These are phyloP conservation scores for Phytopythium sindhum DNA, from an alignment of 352 stramenopile species.

Conservation along the genomic window DNA sequence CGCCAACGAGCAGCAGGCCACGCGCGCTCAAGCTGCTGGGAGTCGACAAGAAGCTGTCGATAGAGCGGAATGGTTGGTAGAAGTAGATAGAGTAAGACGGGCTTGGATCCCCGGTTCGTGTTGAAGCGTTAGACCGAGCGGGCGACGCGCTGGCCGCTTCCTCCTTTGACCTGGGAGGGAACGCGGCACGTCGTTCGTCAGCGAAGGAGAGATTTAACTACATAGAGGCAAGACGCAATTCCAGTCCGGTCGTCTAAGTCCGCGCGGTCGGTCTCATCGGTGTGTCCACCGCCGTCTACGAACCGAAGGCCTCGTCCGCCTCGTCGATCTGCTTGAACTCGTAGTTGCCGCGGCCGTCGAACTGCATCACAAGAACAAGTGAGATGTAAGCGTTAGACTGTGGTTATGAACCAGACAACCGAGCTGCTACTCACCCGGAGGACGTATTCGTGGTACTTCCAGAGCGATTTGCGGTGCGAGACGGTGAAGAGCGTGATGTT, in stretches of 20 bases:
- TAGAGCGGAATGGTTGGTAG: conserved; percentile 7
- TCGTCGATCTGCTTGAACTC: conserved; percentile 86
- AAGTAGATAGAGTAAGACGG: conserved; percentile 12
- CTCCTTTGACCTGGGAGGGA: conserved; percentile 1
- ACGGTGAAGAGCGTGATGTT: conserved; percentile 92
- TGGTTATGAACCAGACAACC: background rate
- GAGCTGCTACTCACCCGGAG: conserved; percentile 43
- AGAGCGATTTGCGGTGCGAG: conserved; percentile 88
- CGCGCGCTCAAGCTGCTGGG: conserved; percentile 30
- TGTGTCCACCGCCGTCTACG: conserved; percentile 21
- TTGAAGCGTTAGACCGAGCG: background rate
- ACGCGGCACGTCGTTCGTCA: background rate
- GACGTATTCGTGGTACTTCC: conserved; percentile 88
- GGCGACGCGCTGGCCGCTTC: background rate
- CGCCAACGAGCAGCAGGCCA: conserved; percentile 16
- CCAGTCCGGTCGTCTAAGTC: conserved; percentile 5
- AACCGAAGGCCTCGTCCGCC: conserved; percentile 74
- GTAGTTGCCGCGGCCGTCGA: conserved; percentile 82
- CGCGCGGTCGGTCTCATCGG: background rate
- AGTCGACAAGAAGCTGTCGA: conserved; percentile 34
- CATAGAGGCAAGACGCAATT: background rate
- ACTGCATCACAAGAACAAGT: conserved; percentile 32
- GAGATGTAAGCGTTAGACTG: background rate
- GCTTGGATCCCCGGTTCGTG: background rate
- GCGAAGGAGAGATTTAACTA: background rate